Evolutionary conservation across 108 stramenopile genomes (phyloP).

Genomic region (Skeletonema tropicum): DNA sequence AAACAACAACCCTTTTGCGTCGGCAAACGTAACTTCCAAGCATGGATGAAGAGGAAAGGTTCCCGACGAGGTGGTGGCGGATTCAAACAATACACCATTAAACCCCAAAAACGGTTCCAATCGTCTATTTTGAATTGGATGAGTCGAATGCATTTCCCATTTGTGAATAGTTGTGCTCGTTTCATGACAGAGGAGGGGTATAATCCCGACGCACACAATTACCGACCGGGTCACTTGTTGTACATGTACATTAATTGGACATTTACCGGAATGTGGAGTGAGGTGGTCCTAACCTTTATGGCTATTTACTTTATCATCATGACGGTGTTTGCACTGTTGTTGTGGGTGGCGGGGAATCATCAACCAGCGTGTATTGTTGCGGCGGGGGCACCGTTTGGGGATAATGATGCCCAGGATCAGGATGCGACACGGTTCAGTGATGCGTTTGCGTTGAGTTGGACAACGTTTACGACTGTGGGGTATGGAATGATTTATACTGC

Average conservation of each 20-base stretch:
- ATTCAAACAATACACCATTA: background rate
- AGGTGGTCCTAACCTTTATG: constrained; percentile 34
- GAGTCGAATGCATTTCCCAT: background rate
- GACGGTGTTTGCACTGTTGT: constrained; percentile 16
- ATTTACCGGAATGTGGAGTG: constrained; percentile 23
- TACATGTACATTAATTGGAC: constrained; percentile 45
- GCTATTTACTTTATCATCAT: constrained; percentile 16
- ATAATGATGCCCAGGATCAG: background rate
- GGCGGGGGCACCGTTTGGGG: constrained; percentile 29
- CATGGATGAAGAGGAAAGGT: background rate
- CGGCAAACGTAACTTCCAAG: background rate
- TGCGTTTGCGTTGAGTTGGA: constrained; percentile 80
- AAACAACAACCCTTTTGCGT: background rate
- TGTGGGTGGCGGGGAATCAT: background rate
- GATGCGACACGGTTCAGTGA: constrained; percentile 53
- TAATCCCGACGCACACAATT: constrained; percentile 5
- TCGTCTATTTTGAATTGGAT: background rate
- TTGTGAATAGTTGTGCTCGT: background rate
- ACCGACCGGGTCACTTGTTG: constrained; percentile 17
- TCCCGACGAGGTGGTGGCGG: too few relatives aligned
- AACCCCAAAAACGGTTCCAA: background rate
- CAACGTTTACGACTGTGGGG: constrained; percentile 74
- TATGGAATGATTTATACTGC: constrained; percentile 76
- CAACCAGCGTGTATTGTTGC: constrained; percentile 40
- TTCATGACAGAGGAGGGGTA: background rate